Evolutionary conservation across 371 early-diverging fungal species (phyloP), one percentile per base, ranked within the genome.

Genomic region (Dipsacomyces acuminosporus): DNA sequence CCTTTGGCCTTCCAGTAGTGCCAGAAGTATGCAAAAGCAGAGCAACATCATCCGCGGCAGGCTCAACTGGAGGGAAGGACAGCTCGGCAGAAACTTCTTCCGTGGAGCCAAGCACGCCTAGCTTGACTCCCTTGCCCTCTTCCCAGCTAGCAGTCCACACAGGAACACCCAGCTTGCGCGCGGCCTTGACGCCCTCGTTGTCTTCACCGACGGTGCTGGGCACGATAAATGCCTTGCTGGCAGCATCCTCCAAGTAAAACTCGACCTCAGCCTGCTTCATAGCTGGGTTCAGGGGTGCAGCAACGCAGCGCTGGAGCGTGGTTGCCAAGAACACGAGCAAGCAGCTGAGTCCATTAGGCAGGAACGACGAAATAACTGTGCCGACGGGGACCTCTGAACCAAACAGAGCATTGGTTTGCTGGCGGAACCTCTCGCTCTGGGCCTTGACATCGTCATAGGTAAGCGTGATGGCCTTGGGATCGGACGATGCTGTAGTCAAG

Each of bases 1-100:
- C 88, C 76, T 92, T 92, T 11, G 93, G 91, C 56, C 86, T 56
- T 17, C 89, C 89, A 1, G 91, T 92, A 1, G 89, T 87, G 19
- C 89, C 89, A 25, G 87, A 87, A 4, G 91, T 91, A 61, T 92
- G 90, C 49, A 89, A 75, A 45, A 88, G 65, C 15, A 89, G 73
- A n/a, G 88, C 86, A 33, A 80, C 76, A 45, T 86, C 83, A 22
- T 78, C 76, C 3, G 80, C 77, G 54, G 72, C 55, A 18, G 79
- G 80, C 20, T 41, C 41, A 24, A 25, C 47, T 7, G 45, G 17
- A 25, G 47, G 18, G 17, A 38, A 43, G 20, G 42, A 17, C 17
- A 54, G 42, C 7, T 48, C 26, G 8, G 44, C 51, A 14, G 59
- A 43, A 13, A 49, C 53, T 2, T 56, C 26, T 17, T 30, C 21